Evolutionary conservation across 805 yeast genomes (phyloP).

Genomic region (Candida yuanshanica): DNA sequence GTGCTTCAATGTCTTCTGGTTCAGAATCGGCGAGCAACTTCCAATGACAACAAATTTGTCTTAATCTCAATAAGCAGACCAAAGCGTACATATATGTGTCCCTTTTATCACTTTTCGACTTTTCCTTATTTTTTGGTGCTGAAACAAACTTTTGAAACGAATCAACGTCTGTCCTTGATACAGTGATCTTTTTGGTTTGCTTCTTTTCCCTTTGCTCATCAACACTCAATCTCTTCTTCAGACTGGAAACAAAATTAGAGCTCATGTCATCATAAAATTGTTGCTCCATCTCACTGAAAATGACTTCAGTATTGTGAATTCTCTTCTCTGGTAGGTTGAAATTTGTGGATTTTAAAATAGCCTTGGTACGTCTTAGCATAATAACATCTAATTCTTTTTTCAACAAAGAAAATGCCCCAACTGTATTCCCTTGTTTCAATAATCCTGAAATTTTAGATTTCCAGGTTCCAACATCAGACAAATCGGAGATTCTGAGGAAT

Average conservation of each 20-base stretch:
- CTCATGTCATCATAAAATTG: constrained; percentile 23
- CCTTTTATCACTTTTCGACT: not conserved
- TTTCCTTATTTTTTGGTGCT: no score
- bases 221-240: not conserved
- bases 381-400: constrained; percentile 25
- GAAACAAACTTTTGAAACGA: no score
- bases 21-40: constrained; percentile 9
- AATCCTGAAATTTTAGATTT: constrained; percentile 32
- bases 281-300: constrained; percentile 24
- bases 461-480: constrained; percentile 15
- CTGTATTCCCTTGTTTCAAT: constrained; percentile 33
- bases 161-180: no score
- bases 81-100: constrained; percentile 22
- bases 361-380: constrained; percentile 44
- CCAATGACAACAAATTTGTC: constrained; percentile 35
- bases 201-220: not conserved
- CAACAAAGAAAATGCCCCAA: constrained; percentile 28
- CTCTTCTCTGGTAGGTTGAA: constrained; percentile 19
- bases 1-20: not conserved
- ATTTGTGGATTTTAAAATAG: constrained; percentile 23
- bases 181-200: not conserved
- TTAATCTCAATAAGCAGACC: constrained; percentile 28
- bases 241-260: not conserved
- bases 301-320: constrained; percentile 14
- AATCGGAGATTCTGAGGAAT: constrained; percentile 34